Percentiles rank a stretch among this genome's conserved stretches.
Evolutionary conservation across 257 asterid genomes (phyloP).

Genomic region (Solanum sejunctum): DNA sequence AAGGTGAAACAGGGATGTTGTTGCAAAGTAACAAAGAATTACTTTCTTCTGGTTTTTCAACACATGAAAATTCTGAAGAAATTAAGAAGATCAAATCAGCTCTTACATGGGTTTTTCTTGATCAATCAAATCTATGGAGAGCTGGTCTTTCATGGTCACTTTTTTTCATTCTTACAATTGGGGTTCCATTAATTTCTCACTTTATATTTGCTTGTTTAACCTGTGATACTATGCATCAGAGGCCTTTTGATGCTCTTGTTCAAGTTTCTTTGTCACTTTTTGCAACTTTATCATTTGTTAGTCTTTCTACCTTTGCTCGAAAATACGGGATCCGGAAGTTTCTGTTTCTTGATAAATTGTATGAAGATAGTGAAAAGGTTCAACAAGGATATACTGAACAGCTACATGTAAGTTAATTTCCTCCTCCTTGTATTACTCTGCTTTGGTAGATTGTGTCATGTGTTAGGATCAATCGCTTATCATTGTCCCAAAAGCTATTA

Average conservation of each 20-base stretch:
- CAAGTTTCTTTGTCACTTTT: conserved; percentile 63
- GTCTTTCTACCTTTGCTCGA: conserved; percentile 50
- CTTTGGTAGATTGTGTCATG: not conserved
- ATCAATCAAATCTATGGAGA: conserved; percentile 56
- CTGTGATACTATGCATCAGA: conserved; percentile 48
- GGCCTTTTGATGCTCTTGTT: conserved; percentile 52
- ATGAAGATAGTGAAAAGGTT: conserved; percentile 58
- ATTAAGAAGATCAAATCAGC: conserved; percentile 43
- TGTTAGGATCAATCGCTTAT: not conserved
- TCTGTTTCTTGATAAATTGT: conserved; percentile 63
- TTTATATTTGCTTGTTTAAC: conserved; percentile 42
- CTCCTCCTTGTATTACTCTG: not conserved
- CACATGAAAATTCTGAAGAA: conserved; percentile 6
- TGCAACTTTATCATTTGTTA: conserved; percentile 56
- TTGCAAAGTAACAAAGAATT: not conserved
- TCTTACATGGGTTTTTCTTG: conserved; percentile 67
- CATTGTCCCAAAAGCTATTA: not conserved
- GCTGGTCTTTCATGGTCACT: conserved; percentile 78
- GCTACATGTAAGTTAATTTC: conserved; percentile 40
- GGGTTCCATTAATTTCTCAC: conserved; percentile 66
- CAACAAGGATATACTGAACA: conserved; percentile 51
- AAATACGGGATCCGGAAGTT: conserved; percentile 63
- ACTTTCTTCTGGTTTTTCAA: not conserved
- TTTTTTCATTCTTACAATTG: conserved; percentile 56
- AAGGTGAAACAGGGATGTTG: not conserved